Conservation (phyloP, 768 basidiomycete species). For the Boletus sp. region DNA sequence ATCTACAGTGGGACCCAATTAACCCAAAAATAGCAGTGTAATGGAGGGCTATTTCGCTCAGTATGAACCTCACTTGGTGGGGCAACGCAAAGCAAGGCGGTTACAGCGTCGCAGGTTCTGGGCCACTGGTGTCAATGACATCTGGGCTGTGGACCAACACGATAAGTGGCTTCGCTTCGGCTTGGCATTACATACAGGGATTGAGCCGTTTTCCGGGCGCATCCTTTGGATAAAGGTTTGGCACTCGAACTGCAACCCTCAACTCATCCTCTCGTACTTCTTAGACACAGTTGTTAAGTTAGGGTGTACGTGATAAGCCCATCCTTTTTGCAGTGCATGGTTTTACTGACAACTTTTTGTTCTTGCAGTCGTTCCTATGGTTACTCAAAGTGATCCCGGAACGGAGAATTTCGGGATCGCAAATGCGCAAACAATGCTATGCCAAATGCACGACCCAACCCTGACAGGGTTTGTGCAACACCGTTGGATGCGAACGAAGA, state of each 20-base stretch:
- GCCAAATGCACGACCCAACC: conserved; percentile 29
- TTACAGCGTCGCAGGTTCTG: background rate
- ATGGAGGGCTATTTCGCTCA: background rate
- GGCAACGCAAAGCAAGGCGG: background rate
- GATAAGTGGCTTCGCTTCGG: background rate
- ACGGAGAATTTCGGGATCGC: background rate
- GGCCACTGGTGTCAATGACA: background rate
- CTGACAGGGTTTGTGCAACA: conserved; percentile 41
- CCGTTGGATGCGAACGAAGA: conserved; percentile 33
- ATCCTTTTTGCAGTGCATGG: background rate
- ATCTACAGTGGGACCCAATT: background rate
- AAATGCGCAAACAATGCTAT: background rate
- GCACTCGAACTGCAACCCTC: background rate
- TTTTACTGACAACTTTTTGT: background rate
- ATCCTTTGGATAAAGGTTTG: background rate
- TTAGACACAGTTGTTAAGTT: background rate
- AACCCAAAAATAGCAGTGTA: too few relatives aligned
- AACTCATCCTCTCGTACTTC: background rate
- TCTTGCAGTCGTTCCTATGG: background rate
- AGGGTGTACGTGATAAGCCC: background rate
- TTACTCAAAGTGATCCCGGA: background rate
- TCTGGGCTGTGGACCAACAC: background rate
- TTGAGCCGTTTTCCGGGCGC: background rate
- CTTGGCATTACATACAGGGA: background rate
- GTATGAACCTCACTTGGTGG: background rate